A percentile compares a stretch with the other conserved stretches of the same genome.
Evolutionary conservation across 1,284 basidiomycete genomes (phyloP).

Genomic region (Rhodotorula sp.): DNA sequence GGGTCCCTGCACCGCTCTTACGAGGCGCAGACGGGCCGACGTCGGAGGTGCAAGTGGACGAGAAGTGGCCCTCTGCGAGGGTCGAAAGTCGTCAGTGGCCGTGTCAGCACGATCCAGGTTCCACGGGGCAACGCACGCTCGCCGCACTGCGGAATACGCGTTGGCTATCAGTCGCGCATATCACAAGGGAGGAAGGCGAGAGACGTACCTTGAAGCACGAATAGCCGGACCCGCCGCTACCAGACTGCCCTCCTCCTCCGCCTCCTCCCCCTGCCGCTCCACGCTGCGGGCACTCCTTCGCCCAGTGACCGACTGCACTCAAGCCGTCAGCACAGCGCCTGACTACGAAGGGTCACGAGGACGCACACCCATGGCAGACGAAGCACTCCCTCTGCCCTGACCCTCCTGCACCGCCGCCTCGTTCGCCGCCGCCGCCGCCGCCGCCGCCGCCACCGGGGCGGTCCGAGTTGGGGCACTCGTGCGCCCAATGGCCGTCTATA

Average conservation of each 20-base stretch:
- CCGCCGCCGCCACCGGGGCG: constrained; percentile 26
- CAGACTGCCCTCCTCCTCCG: constrained; percentile 14
- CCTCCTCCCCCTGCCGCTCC: constrained; percentile 3
- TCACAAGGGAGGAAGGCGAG: too few relatives aligned
- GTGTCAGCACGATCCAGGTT: background rate
- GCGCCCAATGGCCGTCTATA: constrained; percentile 47
- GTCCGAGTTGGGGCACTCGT: constrained; percentile 42
- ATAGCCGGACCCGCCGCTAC: constrained; percentile 33
- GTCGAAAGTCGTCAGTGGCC: background rate
- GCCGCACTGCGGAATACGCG: constrained; percentile 23
- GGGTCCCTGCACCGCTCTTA: background rate
- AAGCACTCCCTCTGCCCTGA: constrained; percentile 36
- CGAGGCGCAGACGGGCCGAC: background rate
- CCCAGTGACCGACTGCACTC: constrained; percentile 35
- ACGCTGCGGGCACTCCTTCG: constrained; percentile 47
- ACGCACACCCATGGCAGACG: constrained; percentile 17
- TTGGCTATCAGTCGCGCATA: too few relatives aligned
- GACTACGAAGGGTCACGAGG: too few relatives aligned
- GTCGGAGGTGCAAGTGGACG: constrained; percentile 5
- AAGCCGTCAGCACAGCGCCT: background rate
- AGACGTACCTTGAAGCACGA: constrained; percentile 50
- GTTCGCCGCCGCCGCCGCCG: constrained; percentile 18
- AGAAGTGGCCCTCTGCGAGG: constrained; percentile 11
- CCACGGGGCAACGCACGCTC: constrained; percentile 10
- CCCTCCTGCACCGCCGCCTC: constrained; percentile 2